Evolutionary conservation across 2,329 filamentous ascomycete species (phyloP).

Genomic region (Alternaria solani): DNA sequence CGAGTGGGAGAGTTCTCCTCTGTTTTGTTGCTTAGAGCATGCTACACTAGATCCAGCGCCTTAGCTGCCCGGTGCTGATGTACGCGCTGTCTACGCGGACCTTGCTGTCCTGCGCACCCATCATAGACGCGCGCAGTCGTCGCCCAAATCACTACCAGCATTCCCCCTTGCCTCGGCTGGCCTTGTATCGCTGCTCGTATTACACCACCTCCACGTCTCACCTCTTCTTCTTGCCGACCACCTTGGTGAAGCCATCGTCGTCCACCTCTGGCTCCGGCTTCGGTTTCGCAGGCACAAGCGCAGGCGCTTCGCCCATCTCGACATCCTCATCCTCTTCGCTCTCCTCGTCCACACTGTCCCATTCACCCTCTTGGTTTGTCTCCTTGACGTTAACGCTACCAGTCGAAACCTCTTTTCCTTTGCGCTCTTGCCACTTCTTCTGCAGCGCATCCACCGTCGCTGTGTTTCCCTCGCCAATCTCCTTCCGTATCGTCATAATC

Average conservation of each 20-base stretch:
- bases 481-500: conserved; percentile 72
- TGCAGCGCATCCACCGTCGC: conserved; percentile 70
- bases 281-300: conserved; percentile 44
- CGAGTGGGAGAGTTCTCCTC: background rate
- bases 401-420: conserved; percentile 64
- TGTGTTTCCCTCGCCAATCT: conserved; percentile 72
- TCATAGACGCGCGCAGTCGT: background rate
- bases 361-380: conserved; percentile 59
- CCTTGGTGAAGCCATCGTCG: conserved; percentile 54
- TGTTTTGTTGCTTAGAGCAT: background rate
- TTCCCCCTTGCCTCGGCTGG: background rate
- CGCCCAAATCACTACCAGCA: background rate
- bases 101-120: background rate
- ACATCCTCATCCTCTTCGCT: conserved; percentile 54
- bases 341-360: conserved; percentile 61
- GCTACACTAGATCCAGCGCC: background rate
- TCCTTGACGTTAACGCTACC: conserved; percentile 61
- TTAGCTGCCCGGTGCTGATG: background rate
- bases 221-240: conserved; percentile 52
- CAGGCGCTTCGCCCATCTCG: conserved; percentile 50
- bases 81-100: background rate
- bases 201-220: conserved; percentile 21
- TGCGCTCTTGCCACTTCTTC: conserved; percentile 67
- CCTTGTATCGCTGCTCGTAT: background rate
- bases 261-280: conserved; percentile 51